These are phyloP conservation scores for Protomyces arabidopsidicola DNA, from an alignment of 1,139 yeast genomes.

Conservation along the genomic window DNA sequence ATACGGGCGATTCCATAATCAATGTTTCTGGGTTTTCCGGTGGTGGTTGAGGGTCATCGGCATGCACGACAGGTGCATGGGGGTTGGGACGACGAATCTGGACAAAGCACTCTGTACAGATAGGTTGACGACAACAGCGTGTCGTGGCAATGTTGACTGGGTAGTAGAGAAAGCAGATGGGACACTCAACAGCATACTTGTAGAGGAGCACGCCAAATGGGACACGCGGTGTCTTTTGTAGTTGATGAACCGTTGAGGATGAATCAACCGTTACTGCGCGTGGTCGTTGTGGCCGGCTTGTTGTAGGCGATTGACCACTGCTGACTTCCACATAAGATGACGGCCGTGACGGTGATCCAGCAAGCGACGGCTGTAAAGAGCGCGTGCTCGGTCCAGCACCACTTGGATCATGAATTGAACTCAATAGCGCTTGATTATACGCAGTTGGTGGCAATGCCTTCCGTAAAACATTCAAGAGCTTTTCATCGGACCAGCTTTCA, in stretches of 20 bases:
- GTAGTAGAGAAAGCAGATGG: slow-evolving; percentile 84
- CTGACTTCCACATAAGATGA: slow-evolving; percentile 3
- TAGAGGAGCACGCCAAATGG: slow-evolving; percentile 21
- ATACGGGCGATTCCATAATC: slow-evolving; percentile 79
- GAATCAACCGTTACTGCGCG: slow-evolving; percentile 26
- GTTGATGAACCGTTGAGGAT: not conserved
- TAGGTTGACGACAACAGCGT: slow-evolving; percentile 89
- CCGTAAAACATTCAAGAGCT: slow-evolving; percentile 53
- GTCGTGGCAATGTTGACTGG: slow-evolving; percentile 75
- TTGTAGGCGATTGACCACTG: not conserved
- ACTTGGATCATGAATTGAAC: slow-evolving; percentile 11
- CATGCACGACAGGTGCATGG: slow-evolving; percentile 61
- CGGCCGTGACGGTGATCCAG: slow-evolving; percentile 7
- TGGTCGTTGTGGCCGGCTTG: slow-evolving; percentile 6
- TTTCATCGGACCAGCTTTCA: slow-evolving; percentile 67
- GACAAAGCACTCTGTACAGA: slow-evolving; percentile 94
- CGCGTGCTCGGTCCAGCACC: not conserved
- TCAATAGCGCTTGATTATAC: slow-evolving; percentile 18
- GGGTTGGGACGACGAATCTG: slow-evolving; percentile 93
- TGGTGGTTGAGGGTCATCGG: slow-evolving; percentile 39
- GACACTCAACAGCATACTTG: slow-evolving; percentile 59
- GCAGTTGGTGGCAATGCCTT: slow-evolving; percentile 8
- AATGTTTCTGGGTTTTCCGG: slow-evolving; percentile 40
- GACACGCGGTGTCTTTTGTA: slow-evolving; percentile 7
- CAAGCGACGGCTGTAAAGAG: slow-evolving; percentile 4